Evolutionary conservation across 148 eudicot genomes (phyloP).

Genomic region (Drosera capensis): DNA sequence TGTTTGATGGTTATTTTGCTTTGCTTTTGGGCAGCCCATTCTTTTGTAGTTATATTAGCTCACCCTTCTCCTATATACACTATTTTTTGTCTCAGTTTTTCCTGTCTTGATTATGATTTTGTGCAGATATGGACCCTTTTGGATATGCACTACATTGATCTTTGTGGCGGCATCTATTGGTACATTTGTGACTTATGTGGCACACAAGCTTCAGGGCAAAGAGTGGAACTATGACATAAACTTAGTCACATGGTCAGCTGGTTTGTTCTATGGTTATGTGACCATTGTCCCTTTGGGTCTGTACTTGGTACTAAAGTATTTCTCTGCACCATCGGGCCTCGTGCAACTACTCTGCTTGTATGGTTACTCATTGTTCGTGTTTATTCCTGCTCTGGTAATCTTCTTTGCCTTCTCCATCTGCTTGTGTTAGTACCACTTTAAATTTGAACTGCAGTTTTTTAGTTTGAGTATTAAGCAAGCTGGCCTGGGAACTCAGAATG

Average conservation of each 20-base stretch:
- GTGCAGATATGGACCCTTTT: slow-evolving; percentile 91
- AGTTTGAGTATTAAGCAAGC: not conserved
- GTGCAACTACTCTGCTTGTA: slow-evolving; percentile 87
- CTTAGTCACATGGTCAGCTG: slow-evolving; percentile 94
- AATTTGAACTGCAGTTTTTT: not conserved
- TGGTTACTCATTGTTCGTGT: slow-evolving; percentile 78
- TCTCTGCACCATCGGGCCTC: slow-evolving; percentile 91
- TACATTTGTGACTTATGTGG: slow-evolving; percentile 79
- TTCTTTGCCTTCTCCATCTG: not conserved
- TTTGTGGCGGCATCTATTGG: slow-evolving; percentile 93
- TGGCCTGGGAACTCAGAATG: not conserved
- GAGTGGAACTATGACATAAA: slow-evolving; percentile 89
- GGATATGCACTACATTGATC: slow-evolving; percentile 92
- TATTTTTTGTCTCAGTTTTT: too few relatives aligned
- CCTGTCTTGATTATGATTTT: too few relatives aligned
- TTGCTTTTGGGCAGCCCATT: too few relatives aligned
- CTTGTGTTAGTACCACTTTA: not conserved
- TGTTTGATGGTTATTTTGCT: too few relatives aligned
- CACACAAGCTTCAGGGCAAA: slow-evolving; percentile 71
- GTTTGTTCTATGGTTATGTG: slow-evolving; percentile 90
- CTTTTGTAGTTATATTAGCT: too few relatives aligned
- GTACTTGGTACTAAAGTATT: slow-evolving; percentile 78
- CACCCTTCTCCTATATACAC: too few relatives aligned
- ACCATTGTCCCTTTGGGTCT: slow-evolving; percentile 67
- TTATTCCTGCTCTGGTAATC: slow-evolving; percentile 88